Evolutionary conservation across 2,329 filamentous ascomycete species (phyloP), one percentile per base, ranked within the genome.

Genomic region (Colletotrichum sp.): DNA sequence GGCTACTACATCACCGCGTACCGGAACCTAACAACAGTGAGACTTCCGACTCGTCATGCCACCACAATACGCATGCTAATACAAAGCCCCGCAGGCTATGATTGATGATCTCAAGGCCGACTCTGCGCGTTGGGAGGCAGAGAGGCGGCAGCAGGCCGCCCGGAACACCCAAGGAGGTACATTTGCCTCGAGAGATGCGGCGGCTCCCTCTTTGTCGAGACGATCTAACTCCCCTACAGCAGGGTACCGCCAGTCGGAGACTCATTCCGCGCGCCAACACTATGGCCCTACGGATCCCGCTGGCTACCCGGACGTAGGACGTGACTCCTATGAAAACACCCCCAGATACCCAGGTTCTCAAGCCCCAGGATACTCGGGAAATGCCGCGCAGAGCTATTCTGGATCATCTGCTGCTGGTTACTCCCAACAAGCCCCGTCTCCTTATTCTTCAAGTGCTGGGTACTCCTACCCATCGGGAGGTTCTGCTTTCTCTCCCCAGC

Each of bases 1-100:
- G 94, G 94, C 79, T 96, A 94, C 86, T 94, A 92, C 84, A 94
- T 96, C 83, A 95, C 92, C 65, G 94, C 93, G 77, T 96, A 96
- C 85, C 91, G 94, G 78, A 95, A 95, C 82, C 86, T 96, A 82
- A 96, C 94, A 80, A 93, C 93, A 81, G 94, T 95, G 90, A 87
- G 93, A 86, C 61, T 8, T 32, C 48, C 24, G 36, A 18, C 9
- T 28, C 36, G 36, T n/a, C 52, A 28, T 28, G n/a, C 52, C 52
- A 55, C 30, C 21, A 16, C 38, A 12, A 21, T 30, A 15, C 15
- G 12, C 24, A 18, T 55, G 28, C 66, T 76, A 67, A 76, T 38
- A 12, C 30, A 9, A 75, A 12, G n/a, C 30, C 13, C 32, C 48
- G n/a, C 78, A 92, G 90, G 90, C 90, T 74, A 92, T 92, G 90